Conservation (phyloP, 495 filamentous ascomycete species). For the Xeromyces bisporus region DNA sequence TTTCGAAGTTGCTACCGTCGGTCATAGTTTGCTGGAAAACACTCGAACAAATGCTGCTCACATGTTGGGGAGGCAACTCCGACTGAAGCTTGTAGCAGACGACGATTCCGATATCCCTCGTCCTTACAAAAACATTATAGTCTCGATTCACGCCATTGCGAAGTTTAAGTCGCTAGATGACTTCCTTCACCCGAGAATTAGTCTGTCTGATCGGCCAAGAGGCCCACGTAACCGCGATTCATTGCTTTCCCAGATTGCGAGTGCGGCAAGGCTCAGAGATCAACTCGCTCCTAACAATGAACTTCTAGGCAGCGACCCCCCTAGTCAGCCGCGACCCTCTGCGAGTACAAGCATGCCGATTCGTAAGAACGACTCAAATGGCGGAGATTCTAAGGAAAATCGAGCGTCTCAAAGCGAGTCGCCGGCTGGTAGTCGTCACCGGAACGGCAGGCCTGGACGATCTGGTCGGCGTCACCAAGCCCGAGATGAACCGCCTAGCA, state of each 20-base stretch:
- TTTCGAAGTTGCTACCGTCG: conserved; percentile 92
- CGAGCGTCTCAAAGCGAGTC: conserved; percentile 9
- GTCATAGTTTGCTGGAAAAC: conserved; percentile 81
- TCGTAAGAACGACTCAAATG: conserved; percentile 10
- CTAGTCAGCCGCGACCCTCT: conserved; percentile 13
- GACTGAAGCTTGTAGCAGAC: conserved; percentile 75
- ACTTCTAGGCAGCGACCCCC: conserved; percentile 11
- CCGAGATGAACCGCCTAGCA: conserved; percentile 39
- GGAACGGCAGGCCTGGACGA: conserved; percentile 26
- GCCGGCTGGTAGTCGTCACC: conserved; percentile 9
- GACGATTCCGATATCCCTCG: conserved; percentile 78
- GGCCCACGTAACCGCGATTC: conserved; percentile 46
- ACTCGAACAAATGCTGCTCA: conserved; percentile 83
- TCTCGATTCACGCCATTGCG: conserved; percentile 95
- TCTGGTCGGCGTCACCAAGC: conserved; percentile 32
- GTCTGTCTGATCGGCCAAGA: conserved; percentile 62
- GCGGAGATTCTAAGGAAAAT: conserved; percentile 15
- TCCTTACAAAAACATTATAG: conserved; percentile 81
- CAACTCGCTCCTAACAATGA: conserved; percentile 20
- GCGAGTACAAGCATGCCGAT: conserved; percentile 10
- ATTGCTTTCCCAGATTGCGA: conserved; percentile 63
- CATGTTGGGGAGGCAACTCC: conserved; percentile 92
- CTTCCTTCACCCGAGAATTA: conserved; percentile 84
- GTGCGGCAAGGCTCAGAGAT: conserved; percentile 42
- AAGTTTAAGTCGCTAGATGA: conserved; percentile 96